Percentiles rank a stretch among this genome's conserved stretches.
These are phyloP conservation scores for Eucalyptus decipiens DNA, from an alignment of 345 rosid genomes.

Conservation along the genomic window DNA sequence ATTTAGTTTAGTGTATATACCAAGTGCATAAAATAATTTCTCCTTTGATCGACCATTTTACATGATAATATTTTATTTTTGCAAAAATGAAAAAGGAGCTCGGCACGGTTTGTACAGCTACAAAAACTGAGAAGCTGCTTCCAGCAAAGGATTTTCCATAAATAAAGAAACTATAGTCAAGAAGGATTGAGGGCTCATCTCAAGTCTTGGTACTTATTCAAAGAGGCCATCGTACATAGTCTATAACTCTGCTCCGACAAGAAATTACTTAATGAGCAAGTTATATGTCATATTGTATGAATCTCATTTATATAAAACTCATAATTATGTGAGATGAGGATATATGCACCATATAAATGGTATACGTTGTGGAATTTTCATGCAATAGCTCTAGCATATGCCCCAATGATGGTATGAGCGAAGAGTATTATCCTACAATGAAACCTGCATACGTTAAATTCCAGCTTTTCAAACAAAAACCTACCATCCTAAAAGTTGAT, in stretches of 20 bases:
- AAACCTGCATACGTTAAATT: neutral
- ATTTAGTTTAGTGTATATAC: neutral
- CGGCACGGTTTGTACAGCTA: neutral
- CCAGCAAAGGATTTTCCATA: neutral
- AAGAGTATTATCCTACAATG: neutral
- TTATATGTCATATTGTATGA: no score
- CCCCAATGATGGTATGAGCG: neutral
- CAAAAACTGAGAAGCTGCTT: neutral
- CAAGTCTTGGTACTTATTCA: neutral
- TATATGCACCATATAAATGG: no score
- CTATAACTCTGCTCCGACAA: neutral
- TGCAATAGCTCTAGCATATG: fast-evolving
- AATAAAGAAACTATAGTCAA: neutral
- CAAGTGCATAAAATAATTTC: no score
- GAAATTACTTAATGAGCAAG: no score
- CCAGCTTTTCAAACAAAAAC: neutral
- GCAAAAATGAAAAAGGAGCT: no score
- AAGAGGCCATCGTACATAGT: neutral
- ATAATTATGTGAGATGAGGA: neutral
- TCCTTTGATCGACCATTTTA: neutral
- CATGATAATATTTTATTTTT: fast-evolving
- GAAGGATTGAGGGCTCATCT: neutral
- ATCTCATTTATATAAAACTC: neutral
- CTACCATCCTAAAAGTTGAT: neutral
- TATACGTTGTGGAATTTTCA: fast-evolving